Evolutionary conservation across 2,329 filamentous ascomycete species (phyloP).

Genomic region (Xylariaceae sp.): DNA sequence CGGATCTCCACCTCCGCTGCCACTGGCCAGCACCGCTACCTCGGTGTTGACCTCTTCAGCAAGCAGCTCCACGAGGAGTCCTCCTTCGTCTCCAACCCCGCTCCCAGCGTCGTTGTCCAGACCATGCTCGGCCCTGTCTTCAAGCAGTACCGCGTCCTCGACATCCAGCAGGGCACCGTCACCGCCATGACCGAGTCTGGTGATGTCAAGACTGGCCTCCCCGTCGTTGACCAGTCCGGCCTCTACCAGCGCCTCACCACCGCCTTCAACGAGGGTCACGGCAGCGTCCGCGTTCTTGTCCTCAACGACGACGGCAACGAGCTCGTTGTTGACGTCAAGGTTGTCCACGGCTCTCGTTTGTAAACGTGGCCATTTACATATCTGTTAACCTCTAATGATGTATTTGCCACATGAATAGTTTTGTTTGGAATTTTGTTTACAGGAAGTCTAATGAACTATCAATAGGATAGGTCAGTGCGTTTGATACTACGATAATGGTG

Average conservation of each 20-base stretch:
- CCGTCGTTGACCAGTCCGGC: constrained; percentile 91
- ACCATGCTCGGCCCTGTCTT: constrained; percentile 99
- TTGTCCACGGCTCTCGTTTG: constrained; percentile 74
- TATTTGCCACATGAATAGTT: constrained; percentile 29
- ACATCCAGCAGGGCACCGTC: constrained; percentile 79
- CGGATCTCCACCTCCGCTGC: constrained; percentile 97
- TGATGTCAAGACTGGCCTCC: constrained; percentile 93
- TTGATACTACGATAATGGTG: constrained; percentile 29
- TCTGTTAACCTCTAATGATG: constrained; percentile 20
- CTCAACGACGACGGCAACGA: constrained; percentile 90
- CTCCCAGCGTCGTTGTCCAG: constrained; percentile 94
- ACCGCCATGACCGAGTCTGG: constrained; percentile 99
- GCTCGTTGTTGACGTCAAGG: constrained; percentile 98
- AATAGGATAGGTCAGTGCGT: constrained; percentile 43
- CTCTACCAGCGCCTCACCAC: constrained; percentile 75
- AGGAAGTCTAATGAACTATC: constrained; percentile 34
- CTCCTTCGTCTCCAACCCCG: constrained; percentile 94
- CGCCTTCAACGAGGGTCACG: constrained; percentile 86
- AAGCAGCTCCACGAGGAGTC: constrained; percentile 99
- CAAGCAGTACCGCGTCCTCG: constrained; percentile 99
- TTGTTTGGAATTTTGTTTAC: constrained; percentile 27
- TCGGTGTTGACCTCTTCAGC: constrained; percentile 99
- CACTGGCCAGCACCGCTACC: constrained; percentile 99
- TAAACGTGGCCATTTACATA: constrained; percentile 36
- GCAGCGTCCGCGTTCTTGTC: constrained; percentile 90